A percentile compares a stretch with the other conserved stretches of the same genome.
Evolutionary conservation across 2,329 filamentous ascomycete genomes (phyloP).

Genomic region (Acephala macrosclerotiorum): DNA sequence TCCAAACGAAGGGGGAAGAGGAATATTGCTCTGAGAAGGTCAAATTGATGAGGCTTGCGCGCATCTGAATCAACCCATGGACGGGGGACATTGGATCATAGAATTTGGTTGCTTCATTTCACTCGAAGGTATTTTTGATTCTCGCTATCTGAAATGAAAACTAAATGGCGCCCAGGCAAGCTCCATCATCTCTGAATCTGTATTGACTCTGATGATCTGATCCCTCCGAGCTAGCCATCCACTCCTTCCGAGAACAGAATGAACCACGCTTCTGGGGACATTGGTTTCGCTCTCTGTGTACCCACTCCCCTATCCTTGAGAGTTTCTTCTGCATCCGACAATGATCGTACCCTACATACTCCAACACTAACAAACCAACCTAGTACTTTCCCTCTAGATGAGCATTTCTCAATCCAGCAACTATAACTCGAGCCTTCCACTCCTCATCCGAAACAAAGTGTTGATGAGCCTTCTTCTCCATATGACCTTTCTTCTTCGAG

Average conservation of each 20-base stretch:
- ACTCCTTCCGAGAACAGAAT: background rate
- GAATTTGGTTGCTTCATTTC: too few species aligned
- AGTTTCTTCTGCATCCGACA: background rate
- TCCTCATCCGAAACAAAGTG: background rate
- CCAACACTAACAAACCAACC: background rate
- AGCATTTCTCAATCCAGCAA: conserved; percentile 8
- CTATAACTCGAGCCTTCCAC: background rate
- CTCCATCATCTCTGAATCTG: background rate
- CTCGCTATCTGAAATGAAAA: background rate
- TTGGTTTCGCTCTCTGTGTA: background rate
- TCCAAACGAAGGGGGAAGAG: too few species aligned
- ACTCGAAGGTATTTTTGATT: background rate
- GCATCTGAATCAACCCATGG: too few species aligned
- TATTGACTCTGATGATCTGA: background rate
- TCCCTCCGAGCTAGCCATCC: background rate
- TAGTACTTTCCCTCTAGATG: conserved; percentile 10
- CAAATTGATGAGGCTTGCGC: too few species aligned
- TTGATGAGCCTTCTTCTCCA: conserved; percentile 7
- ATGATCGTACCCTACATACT: background rate
- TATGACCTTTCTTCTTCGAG: background rate
- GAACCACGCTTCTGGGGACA: background rate
- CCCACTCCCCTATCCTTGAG: background rate
- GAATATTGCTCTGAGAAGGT: too few species aligned
- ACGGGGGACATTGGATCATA: too few species aligned
- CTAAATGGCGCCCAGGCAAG: background rate